Percentiles rank a stretch among this genome's conserved stretches.
Evolutionary conservation across 139 green algal genomes (phyloP).

Genomic region (Micractinium sp.): DNA sequence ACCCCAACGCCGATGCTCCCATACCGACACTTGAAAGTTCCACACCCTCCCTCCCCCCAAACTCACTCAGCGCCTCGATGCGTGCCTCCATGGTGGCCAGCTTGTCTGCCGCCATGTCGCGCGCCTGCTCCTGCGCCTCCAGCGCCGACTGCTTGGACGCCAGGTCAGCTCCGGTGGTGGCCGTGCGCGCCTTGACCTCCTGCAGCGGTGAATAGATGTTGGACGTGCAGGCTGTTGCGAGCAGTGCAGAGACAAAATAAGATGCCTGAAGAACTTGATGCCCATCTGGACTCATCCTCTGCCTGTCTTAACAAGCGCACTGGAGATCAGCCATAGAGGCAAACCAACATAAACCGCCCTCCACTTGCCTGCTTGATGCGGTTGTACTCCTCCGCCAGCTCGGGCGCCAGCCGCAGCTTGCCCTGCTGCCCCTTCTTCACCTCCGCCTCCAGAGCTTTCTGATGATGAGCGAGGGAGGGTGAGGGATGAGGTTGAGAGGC

Average conservation of each 20-base stretch:
- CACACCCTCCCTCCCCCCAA: no score
- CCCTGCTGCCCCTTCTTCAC: constrained; percentile 5
- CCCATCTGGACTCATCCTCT: neutral
- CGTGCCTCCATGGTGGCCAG: constrained; percentile 52
- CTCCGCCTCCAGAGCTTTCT: constrained; percentile 43
- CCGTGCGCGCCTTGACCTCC: neutral
- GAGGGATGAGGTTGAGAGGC: neutral
- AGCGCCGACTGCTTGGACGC: constrained; percentile 48
- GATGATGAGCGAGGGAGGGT: neutral
- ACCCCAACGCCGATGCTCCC: neutral
- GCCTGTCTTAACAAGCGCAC: neutral
- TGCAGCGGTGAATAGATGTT: no score
- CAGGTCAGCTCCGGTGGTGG: constrained; percentile 27
- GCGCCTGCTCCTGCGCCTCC: constrained; percentile 47
- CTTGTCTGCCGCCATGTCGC: constrained; percentile 41
- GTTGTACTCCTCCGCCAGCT: constrained; percentile 57
- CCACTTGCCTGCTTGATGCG: constrained; percentile 48
- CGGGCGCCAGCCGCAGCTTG: constrained; percentile 31
- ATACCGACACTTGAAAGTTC: no score
- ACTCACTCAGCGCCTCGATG: constrained; percentile 42
- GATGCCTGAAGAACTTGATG: no score
- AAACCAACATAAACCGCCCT: neutral
- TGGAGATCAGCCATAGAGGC: no score
- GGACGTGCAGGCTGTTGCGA: no score
- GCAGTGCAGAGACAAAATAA: no score